Base-by-base conservation (phyloP, 2,329 filamentous ascomycete species). In the Sphaerulina musiva region DNA sequence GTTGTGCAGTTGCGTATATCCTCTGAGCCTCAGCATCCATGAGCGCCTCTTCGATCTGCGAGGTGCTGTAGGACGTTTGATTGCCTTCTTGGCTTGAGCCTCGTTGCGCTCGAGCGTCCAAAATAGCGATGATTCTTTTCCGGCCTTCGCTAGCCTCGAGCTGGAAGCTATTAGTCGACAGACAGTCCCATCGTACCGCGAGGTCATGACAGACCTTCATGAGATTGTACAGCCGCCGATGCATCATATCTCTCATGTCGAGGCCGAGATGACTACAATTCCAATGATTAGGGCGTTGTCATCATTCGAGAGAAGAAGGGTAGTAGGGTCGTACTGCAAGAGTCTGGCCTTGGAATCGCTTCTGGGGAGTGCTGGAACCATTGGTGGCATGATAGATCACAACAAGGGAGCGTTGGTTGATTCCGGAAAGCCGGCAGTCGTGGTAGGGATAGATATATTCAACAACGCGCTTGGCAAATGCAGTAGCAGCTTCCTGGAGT, bases 321-420 rank as follows among this genome's bases (percentile, higher is more conserved):
- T n/a, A 6, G 6, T 9, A 6, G n/a, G 1, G n/a, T 10, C 48
- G 32, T 17, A 51, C 48, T 62, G 55, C 53, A 74, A 70, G 44
- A 76, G 67, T 7, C 67, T 68, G 11, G 63, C 60, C 60, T 74
- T 75, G 32, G 70, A 69, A 42, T 72, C 70, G 59, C 73, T 75
- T 59, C 64, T 68, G 10, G 73, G 66, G 43, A 74, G 58, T 29
- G 61, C 51, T 43, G 51, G 48, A 31, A 65, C 51, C 17, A 46
- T 47, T 29, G 64, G 64, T 3, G 62, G 54, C 62, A 62, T 65
- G 12, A 8, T 55, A n/a, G 10, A 6, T 8, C 17, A 48, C 17
- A n/a, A 29, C 6, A 40, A 32, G 1, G 20, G 20, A 20, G 32
- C 14, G 23, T 38, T 32, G 39, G 20, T 7, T 38, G 32, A 45